These are phyloP conservation scores for Penstemon eatonii DNA, from an alignment of 257 asterid genomes.

Conservation along the genomic window DNA sequence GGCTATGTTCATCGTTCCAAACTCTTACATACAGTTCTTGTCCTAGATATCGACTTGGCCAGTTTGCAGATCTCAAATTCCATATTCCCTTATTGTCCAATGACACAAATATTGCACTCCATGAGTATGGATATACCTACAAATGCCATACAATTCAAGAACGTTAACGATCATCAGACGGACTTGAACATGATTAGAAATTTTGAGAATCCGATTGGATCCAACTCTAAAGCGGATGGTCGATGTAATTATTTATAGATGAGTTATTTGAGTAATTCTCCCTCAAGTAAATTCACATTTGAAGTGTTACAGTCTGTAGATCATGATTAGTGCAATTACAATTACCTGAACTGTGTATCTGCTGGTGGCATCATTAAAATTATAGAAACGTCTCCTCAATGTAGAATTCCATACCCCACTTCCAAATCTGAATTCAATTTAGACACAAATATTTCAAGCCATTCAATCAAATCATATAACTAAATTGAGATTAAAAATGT, in stretches of 20 bases:
- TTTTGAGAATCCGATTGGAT: no score
- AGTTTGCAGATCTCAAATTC: constrained; percentile 76
- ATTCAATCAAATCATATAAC: no score
- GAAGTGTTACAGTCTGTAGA: no score
- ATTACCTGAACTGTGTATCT: constrained; percentile 74
- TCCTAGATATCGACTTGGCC: constrained; percentile 74
- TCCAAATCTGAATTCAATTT: constrained; percentile 47
- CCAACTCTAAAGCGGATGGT: no score
- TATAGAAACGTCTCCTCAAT: constrained; percentile 61
- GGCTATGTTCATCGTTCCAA: constrained; percentile 55
- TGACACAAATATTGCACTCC: constrained; percentile 66
- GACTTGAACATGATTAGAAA: no score
- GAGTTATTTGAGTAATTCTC: no score
- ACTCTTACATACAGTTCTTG: constrained; percentile 72
- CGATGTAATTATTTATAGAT: no score
- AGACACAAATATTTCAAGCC: not conserved
- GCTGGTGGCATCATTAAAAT: constrained; percentile 51
- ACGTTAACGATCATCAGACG: no score
- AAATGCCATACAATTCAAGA: not conserved
- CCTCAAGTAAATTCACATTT: no score
- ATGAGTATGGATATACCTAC: constrained; percentile 72
- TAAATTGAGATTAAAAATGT: not conserved
- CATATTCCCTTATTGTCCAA: constrained; percentile 90
- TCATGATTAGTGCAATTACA: constrained; percentile 15
- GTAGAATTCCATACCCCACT: constrained; percentile 63